Percentiles rank a stretch among this genome's conserved stretches.
Conservation (phyloP, 768 basidiomycete genomes). For the Brasilioporus rufonigricans region DNA sequence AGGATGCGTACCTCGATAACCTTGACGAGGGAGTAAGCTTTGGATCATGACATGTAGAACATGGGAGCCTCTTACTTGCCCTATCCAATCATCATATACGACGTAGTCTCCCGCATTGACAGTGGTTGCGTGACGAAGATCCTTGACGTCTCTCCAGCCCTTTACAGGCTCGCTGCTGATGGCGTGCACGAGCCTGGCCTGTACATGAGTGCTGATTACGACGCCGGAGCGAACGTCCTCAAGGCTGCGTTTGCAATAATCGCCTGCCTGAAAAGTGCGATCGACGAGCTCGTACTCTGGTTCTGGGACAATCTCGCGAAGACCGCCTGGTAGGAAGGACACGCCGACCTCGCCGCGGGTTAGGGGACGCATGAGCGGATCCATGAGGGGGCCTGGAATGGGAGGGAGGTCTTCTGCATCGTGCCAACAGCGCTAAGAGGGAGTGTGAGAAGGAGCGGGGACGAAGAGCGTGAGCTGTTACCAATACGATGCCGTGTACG, state of each 20-base stretch:
- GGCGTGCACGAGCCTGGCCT: constrained; percentile 71
- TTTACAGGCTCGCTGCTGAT: constrained; percentile 59
- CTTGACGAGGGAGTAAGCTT: constrained; percentile 34
- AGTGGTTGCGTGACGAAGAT: constrained; percentile 55
- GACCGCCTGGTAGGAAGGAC: constrained; percentile 54
- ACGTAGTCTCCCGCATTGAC: constrained; percentile 83
- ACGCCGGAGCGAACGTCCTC: constrained; percentile 77
- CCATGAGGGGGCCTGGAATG: constrained; percentile 41
- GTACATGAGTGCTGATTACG: constrained; percentile 59
- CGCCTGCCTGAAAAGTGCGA: constrained; percentile 74
- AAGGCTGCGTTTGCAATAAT: constrained; percentile 76
- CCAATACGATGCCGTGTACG: constrained; percentile 64
- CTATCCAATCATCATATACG: constrained; percentile 81
- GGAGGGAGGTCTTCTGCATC: constrained; percentile 71
- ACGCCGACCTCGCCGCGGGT: constrained; percentile 81
- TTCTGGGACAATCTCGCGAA: constrained; percentile 70
- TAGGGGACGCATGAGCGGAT: constrained; percentile 76
- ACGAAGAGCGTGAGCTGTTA: constrained; percentile 30
- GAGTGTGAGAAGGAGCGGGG: constrained; percentile 7
- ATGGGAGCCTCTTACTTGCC: constrained; percentile 58
- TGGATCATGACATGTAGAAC: constrained; percentile 3
- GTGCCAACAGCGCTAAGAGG: constrained; percentile 80
- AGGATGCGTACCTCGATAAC: constrained; percentile 65
- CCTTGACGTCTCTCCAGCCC: constrained; percentile 60
- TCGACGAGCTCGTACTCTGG: constrained; percentile 68